Conservation (phyloP, 768 basidiomycete species). For the Boletus sp. region DNA sequence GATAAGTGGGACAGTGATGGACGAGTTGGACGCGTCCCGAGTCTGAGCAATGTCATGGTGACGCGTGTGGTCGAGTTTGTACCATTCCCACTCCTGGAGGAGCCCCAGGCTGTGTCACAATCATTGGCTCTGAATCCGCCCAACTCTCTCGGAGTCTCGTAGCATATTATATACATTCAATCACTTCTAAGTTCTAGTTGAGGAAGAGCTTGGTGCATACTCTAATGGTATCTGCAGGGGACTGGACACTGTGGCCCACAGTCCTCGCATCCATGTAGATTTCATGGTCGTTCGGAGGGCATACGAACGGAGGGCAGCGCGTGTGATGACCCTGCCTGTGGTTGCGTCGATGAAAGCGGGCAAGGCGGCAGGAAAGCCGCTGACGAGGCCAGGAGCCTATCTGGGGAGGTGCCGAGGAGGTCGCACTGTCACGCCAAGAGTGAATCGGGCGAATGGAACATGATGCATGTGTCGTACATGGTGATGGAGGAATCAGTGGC, state of each 20-base stretch:
- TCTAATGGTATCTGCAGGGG: slow-evolving; percentile 72
- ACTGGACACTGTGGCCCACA: slow-evolving; percentile 79
- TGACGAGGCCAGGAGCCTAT: too few species aligned
- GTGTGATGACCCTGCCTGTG: too few species aligned
- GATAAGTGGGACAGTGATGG: not conserved
- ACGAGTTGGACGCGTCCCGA: slow-evolving; percentile 19
- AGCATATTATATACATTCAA: not conserved
- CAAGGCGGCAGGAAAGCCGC: too few species aligned
- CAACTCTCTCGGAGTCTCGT: not conserved
- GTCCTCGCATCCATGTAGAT: slow-evolving; percentile 81
- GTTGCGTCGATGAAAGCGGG: too few species aligned
- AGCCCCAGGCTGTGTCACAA: slow-evolving; percentile 16
- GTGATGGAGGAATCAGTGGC: too few species aligned
- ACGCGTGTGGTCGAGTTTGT: slow-evolving; percentile 35
- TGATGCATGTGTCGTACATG: too few species aligned
- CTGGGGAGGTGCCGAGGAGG: too few species aligned
- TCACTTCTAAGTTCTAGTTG: not conserved
- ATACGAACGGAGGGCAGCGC: too few species aligned
- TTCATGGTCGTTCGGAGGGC: slow-evolving; percentile 93
- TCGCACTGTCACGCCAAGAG: too few species aligned
- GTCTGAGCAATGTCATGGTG: not conserved
- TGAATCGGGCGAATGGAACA: too few species aligned
- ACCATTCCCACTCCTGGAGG: slow-evolving; percentile 3
- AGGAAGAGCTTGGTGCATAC: slow-evolving; percentile 71
- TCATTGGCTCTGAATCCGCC: not conserved